Evolutionary conservation across 139 green algal genomes (phyloP).

Genomic region (Coccomyxa sp.): DNA sequence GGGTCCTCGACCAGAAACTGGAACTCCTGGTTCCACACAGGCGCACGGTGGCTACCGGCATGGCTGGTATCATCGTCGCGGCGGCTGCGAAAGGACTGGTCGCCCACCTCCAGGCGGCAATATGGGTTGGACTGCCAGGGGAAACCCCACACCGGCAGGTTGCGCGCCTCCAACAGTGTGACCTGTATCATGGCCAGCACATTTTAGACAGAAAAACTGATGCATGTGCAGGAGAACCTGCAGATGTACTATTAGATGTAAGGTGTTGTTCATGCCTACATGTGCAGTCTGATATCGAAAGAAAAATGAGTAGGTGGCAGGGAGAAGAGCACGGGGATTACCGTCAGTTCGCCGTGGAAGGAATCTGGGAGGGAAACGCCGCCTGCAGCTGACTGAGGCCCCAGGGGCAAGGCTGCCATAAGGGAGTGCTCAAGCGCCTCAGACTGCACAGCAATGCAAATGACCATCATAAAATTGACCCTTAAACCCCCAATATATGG

Average conservation of each 20-base stretch:
- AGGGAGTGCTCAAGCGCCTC: conserved; percentile 83
- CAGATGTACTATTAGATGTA: background rate
- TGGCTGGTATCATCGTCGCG: conserved; percentile 75
- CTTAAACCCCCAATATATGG: too few relatives aligned
- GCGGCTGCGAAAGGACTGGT: conserved; percentile 60
- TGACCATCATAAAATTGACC: background rate
- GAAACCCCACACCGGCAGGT: conserved; percentile 88
- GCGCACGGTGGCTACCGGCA: conserved; percentile 60
- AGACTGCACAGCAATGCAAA: conserved; percentile 37
- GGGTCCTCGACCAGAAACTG: conserved; percentile 89
- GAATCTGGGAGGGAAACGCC: conserved; percentile 78
- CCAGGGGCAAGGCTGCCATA: conserved; percentile 75
- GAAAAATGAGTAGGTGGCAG: background rate
- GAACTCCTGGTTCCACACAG: conserved; percentile 92
- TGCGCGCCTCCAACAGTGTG: conserved; percentile 65
- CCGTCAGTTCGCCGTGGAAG: conserved; percentile 65
- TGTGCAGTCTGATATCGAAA: too few relatives aligned
- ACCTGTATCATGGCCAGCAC: conserved; percentile 52
- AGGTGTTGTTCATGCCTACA: background rate
- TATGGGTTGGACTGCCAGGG: conserved; percentile 90
- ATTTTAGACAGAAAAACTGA: background rate
- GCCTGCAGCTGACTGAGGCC: conserved; percentile 74
- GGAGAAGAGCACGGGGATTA: background rate
- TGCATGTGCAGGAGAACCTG: conserved; percentile 9
- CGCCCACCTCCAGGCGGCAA: conserved; percentile 74